These are phyloP conservation scores for Niebla homalea DNA, from an alignment of 495 filamentous ascomycete species.

Conservation along the genomic window DNA sequence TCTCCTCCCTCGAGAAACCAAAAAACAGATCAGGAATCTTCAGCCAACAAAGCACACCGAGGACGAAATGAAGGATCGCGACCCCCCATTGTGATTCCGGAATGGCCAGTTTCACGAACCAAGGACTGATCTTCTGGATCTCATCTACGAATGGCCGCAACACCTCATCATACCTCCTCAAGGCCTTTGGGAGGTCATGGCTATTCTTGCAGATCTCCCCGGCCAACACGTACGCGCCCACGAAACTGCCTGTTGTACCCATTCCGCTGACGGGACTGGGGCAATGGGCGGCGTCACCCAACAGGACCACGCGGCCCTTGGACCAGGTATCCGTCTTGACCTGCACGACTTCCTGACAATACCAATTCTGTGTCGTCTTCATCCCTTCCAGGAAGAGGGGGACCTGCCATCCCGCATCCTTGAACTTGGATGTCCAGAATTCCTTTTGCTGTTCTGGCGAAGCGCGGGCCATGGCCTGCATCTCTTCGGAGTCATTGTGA, in stretches of 20 bases:
- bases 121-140: slow-evolving; percentile 5
- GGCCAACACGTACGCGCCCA: slow-evolving; percentile 16
- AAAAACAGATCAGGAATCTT: no score
- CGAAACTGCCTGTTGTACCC: slow-evolving; percentile 17
- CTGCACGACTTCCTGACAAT: slow-evolving; percentile 26
- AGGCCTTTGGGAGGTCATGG: slow-evolving; percentile 10
- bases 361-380: slow-evolving; percentile 28
- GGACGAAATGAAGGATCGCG: no score
- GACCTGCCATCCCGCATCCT: slow-evolving; percentile 26
- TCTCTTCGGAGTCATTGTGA: background rate
- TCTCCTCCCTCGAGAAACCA: no score
- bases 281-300: slow-evolving; percentile 9
- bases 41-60: no score
- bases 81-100: slow-evolving; percentile 14
- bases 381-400: slow-evolving; percentile 22
- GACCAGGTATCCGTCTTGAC: slow-evolving; percentile 19
- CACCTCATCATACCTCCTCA: slow-evolving; percentile 14
- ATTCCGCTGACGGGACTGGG: slow-evolving; percentile 2
- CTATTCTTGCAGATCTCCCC: slow-evolving; percentile 11
- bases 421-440: slow-evolving; percentile 13
- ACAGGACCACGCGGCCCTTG: slow-evolving; percentile 9
- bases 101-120: slow-evolving; percentile 9
- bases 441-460: slow-evolving; percentile 6
- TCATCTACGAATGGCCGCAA: slow-evolving; percentile 10
- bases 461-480: slow-evolving; percentile 7